phyloP scores from a whole-genome alignment of 352 stramenopile species.

The Phytopythium boreale region DNA sequence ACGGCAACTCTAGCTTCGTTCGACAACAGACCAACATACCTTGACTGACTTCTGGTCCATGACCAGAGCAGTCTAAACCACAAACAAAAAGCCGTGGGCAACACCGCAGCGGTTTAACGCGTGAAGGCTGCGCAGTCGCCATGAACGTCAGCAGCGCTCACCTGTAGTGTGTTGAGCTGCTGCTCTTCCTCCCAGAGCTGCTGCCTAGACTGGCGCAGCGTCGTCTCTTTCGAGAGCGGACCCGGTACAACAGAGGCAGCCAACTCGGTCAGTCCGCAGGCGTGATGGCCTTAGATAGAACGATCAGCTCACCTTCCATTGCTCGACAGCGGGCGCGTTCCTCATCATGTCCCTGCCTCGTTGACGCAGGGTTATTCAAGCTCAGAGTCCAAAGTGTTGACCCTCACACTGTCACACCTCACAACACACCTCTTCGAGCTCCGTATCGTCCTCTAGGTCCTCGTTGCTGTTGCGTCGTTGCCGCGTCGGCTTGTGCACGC shows the following conservation, averaged over 20 bases:
- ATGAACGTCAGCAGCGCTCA: conserved; percentile 6
- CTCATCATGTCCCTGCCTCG: not conserved
- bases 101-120: not conserved
- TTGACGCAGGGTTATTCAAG: not conserved
- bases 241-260: not conserved
- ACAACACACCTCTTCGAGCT: not conserved
- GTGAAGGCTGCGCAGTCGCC: not conserved
- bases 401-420: not conserved
- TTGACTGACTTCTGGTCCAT: conserved; percentile 36
- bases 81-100: not conserved
- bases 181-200: conserved; percentile 25
- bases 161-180: conserved; percentile 27
- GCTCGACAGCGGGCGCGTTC: not conserved
- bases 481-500: not conserved
- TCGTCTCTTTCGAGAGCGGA: not conserved
- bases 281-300: not conserved
- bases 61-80: conserved; percentile 15
- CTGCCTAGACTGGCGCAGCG: conserved; percentile 23
- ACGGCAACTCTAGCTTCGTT: not conserved
- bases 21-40: conserved; percentile 10
- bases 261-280: not conserved
- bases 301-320: not conserved
- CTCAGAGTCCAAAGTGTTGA: not conserved
- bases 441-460: conserved; percentile 6
- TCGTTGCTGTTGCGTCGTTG: not conserved